A percentile compares a stretch with the other conserved stretches of the same genome.
Evolutionary conservation across 2,329 filamentous ascomycete species (phyloP).

Genomic region (Botrytis porri): DNA sequence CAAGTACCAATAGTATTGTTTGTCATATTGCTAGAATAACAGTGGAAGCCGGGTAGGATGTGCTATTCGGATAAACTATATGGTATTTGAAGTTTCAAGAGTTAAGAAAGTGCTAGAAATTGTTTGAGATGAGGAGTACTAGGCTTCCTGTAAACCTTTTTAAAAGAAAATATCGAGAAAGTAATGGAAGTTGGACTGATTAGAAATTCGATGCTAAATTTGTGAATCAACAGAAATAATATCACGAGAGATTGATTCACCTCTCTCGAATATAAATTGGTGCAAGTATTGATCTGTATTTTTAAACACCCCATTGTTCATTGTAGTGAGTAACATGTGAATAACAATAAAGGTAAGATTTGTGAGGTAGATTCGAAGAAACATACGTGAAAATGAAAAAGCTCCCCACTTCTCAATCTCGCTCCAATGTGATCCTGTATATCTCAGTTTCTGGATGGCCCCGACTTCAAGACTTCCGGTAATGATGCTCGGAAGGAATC

Average conservation of each 20-base stretch:
- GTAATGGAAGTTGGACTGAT: not conserved
- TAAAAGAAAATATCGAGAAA: not conserved
- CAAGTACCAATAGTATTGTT: slow-evolving; percentile 7
- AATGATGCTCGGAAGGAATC: not conserved
- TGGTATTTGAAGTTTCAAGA: not conserved
- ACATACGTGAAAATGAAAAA: not conserved
- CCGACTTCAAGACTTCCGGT: not conserved
- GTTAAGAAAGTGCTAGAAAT: not conserved
- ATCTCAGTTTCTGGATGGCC: not conserved
- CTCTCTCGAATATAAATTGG: too few species aligned
- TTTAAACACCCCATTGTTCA: not conserved
- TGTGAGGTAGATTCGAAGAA: not conserved
- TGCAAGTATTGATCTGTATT: not conserved
- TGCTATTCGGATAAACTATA: not conserved
- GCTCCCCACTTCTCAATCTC: not conserved
- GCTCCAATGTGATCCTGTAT: too few species aligned
- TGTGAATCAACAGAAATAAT: not conserved
- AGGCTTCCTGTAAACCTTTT: not conserved
- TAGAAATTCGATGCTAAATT: not conserved
- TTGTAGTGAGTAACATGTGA: not conserved
- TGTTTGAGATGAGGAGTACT: too few species aligned
- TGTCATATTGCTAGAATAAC: not conserved
- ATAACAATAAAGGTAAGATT: not conserved
- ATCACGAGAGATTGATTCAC: not conserved
- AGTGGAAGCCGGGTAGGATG: too few species aligned